Evolutionary conservation across 257 asterid species (phyloP).

Genomic region (Handroanthus guayacan): DNA sequence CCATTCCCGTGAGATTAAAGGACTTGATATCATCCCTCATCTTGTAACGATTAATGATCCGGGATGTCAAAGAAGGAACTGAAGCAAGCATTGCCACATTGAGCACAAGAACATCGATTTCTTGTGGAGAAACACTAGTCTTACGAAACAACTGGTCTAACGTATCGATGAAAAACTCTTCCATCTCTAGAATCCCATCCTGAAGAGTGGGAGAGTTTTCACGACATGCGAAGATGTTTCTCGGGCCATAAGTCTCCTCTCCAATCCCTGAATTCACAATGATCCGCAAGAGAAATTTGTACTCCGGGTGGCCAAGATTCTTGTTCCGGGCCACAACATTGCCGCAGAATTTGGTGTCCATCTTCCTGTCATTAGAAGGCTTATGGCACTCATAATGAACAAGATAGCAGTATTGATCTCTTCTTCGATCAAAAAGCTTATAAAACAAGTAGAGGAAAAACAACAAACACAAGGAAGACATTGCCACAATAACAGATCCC

Average conservation of each 20-base stretch:
- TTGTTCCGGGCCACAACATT: slow-evolving; percentile 42
- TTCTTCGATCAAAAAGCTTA: slow-evolving; percentile 22
- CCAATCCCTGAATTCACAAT: slow-evolving; percentile 57
- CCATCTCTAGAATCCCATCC: slow-evolving; percentile 46
- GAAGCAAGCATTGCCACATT: slow-evolving; percentile 40
- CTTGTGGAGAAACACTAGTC: slow-evolving; percentile 40
- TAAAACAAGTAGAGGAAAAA: slow-evolving; percentile 27
- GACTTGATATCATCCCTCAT: slow-evolving; percentile 52
- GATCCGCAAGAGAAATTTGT: slow-evolving; percentile 47
- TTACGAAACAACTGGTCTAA: slow-evolving; percentile 36
- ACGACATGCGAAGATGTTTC: slow-evolving; percentile 44
- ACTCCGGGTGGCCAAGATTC: slow-evolving; percentile 40
- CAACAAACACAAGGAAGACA: slow-evolving; percentile 24
- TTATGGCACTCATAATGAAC: slow-evolving; percentile 49
- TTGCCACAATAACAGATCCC: slow-evolving; percentile 25
- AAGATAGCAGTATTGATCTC: slow-evolving; percentile 35
- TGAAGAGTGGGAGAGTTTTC: slow-evolving; percentile 39
- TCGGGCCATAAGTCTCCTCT: slow-evolving; percentile 48
- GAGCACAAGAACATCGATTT: slow-evolving; percentile 47
- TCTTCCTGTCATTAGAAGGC: slow-evolving; percentile 41
- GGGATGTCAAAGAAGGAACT: slow-evolving; percentile 40
- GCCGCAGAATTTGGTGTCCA: slow-evolving; percentile 44
- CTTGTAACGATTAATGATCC: slow-evolving; percentile 44
- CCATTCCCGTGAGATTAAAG: slow-evolving; percentile 55
- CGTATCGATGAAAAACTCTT: slow-evolving; percentile 41